Evolutionary conservation across 2,329 filamentous ascomycete species (phyloP).

Genomic region (Akanthomyces lecanii): DNA sequence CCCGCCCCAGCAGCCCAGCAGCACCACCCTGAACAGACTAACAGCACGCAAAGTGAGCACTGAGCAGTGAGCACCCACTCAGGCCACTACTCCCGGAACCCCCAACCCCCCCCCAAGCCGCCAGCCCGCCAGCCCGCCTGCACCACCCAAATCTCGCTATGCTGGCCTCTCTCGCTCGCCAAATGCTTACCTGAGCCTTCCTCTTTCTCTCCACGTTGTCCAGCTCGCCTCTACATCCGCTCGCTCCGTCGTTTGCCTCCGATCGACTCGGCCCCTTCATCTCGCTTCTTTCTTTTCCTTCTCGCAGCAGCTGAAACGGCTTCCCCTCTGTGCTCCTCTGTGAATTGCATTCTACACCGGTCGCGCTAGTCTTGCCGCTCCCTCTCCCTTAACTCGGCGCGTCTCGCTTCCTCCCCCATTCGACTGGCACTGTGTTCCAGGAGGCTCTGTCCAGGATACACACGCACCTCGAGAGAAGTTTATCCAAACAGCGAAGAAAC

Average conservation of each 20-base stretch:
- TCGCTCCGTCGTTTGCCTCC: conserved; percentile 6
- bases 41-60: not conserved
- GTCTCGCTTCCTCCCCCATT: conserved; percentile 5
- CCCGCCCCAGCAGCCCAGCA: not conserved
- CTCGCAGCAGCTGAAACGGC: not conserved
- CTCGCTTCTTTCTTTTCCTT: not conserved
- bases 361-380: conserved; percentile 3
- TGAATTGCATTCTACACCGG: conserved; percentile 2
- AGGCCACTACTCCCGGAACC: too few species aligned
- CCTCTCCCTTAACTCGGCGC: conserved; percentile 12
- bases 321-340: not conserved
- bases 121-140: not conserved
- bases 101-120: too few species aligned
- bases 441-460: not conserved
- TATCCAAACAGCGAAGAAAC: not conserved
- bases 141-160: not conserved
- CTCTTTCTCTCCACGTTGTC: not conserved
- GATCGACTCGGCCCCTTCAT: not conserved
- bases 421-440: conserved; percentile 4
- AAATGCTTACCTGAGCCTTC: conserved; percentile 9
- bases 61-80: not conserved
- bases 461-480: not conserved
- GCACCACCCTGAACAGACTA: too few species aligned
- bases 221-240: not conserved
- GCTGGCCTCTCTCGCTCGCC: conserved; percentile 16